Percentiles rank a stretch among this genome's conserved stretches.
phyloP scores from a whole-genome alignment of 1,139 yeast species.

The Ogataea hybrid region DNA sequence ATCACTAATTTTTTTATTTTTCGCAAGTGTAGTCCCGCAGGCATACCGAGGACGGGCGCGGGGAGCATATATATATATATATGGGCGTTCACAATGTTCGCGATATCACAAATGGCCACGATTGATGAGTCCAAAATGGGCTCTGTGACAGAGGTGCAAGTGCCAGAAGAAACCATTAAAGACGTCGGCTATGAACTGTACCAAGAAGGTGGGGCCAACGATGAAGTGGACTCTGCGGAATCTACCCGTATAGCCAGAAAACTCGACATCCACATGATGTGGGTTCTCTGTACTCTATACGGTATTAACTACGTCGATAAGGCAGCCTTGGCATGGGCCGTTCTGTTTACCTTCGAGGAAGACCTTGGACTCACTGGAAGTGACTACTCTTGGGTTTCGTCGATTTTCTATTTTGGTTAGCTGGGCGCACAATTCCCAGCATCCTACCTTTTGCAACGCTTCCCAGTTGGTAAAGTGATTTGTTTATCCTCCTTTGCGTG shows the following conservation, averaged over 20 bases:
- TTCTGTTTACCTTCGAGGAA: conserved; percentile 18
- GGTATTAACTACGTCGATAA: conserved; percentile 29
- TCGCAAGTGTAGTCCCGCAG: background rate
- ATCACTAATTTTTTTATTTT: background rate
- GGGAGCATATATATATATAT: background rate
- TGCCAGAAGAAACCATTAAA: conserved; percentile 1
- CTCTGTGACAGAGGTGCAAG: background rate
- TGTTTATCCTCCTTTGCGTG: conserved; percentile 42
- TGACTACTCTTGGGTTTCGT: conserved; percentile 43
- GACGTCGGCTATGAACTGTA: conserved; percentile 7
- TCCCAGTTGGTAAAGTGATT: conserved; percentile 41
- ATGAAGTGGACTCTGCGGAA: conserved; percentile 20
- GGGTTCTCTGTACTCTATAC: conserved; percentile 23
- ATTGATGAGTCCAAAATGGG: background rate
- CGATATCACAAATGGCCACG: background rate
- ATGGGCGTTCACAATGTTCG: background rate
- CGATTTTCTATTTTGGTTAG: conserved; percentile 56
- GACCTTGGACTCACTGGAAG: conserved; percentile 19
- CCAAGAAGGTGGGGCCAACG: conserved; percentile 16
- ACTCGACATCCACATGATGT: conserved; percentile 25
- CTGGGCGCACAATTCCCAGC: conserved; percentile 54
- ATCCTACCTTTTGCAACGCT: conserved; percentile 47
- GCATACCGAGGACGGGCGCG: too few relatives aligned
- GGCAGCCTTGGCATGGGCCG: conserved; percentile 23
- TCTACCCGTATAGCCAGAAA: conserved; percentile 23